Evolutionary conservation across 495 filamentous ascomycete genomes (phyloP).

Genomic region (Acidomyces sp.): DNA sequence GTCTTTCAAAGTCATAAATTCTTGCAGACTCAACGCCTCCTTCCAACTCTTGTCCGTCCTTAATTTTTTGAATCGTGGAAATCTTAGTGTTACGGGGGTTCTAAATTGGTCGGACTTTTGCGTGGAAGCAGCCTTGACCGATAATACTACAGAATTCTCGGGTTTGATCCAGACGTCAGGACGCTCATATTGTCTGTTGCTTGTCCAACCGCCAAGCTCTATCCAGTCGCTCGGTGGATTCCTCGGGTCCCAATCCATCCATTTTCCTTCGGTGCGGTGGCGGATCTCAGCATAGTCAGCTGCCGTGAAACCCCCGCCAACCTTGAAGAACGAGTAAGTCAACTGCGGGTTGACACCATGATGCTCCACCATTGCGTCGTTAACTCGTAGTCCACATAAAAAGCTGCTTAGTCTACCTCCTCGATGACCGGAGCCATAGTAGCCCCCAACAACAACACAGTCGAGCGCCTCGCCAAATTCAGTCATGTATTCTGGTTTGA

Average conservation of each 20-base stretch:
- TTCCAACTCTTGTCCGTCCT: constrained; percentile 76
- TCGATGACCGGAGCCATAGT: constrained; percentile 75
- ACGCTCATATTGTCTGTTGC: constrained; percentile 54
- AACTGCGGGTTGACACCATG: constrained; percentile 49
- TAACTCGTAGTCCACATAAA: constrained; percentile 69
- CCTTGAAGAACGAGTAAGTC: constrained; percentile 88
- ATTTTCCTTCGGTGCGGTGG: constrained; percentile 80
- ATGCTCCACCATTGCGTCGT: constrained; percentile 48
- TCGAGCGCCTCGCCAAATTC: constrained; percentile 93
- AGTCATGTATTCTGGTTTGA: constrained; percentile 97
- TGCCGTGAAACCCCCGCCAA: constrained; percentile 80
- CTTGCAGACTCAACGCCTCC: constrained; percentile 58
- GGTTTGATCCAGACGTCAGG: constrained; percentile 94
- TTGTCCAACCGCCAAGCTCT: constrained; percentile 60
- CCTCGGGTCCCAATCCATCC: constrained; percentile 71
- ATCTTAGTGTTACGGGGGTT: constrained; percentile 66
- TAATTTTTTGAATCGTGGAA: constrained; percentile 78
- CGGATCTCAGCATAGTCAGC: constrained; percentile 71
- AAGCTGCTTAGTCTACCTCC: constrained; percentile 77
- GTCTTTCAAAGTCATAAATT: constrained; percentile 58
- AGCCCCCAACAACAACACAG: constrained; percentile 78
- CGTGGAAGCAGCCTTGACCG: constrained; percentile 81
- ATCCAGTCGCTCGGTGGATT: constrained; percentile 69
- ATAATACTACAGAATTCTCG: constrained; percentile 70
- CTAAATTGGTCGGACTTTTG: constrained; percentile 62